Base-by-base conservation (phyloP, 176 grass and related monocot genomes). In the Typha latifolia region DNA sequence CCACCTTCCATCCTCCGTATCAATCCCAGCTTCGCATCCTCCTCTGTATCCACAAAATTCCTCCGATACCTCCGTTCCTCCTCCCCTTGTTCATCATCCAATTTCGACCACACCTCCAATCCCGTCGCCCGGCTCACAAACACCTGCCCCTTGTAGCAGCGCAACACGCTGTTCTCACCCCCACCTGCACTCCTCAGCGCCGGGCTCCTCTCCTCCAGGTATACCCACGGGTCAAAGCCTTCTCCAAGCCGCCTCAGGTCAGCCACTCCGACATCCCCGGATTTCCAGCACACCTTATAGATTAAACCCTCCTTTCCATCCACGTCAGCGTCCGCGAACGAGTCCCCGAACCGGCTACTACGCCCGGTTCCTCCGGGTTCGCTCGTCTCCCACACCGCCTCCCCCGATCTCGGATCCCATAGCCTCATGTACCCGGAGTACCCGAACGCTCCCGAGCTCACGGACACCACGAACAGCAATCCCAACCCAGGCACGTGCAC, bases 381-480 rank as follows among this genome's bases (percentile, higher is more conserved):
- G 19, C 83, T 92, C 0, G 89, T 92, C 73, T 97, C 94, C 94
- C 85, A 97, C 51, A 97, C 85, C 11, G 78, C 78, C 74, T 84
- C 63, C 16, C 85, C 89, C 3, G 85, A 90, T 2, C 89, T 75
- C 15, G 85, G 84, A 61, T 92, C 94, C 88, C 88, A 97, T 37
- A 90, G 43, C 64, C 85, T 82, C 89, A 97, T 97, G 70, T 92
- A 97, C 0, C 94, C 94, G 22, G 94, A 91, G 70, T 90, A 92
- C 20, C 94, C 94, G 66, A 97, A 97, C 19, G 94, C 76, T n/a
- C 94, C 94, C 1, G 80, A 57, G 67, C 69, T 85, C 49, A 97
- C 85, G 15, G 71, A 85, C 37, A 89, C 68, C 13, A 72, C 82
- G 75, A 92, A 92, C 21, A 97, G 64, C 7, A 89, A 61, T 52